A percentile compares a stretch with the other conserved stretches of the same genome.
Evolutionary conservation across 2,329 filamentous ascomycete genomes (phyloP).

Genomic region (Aspergillus neoniger): DNA sequence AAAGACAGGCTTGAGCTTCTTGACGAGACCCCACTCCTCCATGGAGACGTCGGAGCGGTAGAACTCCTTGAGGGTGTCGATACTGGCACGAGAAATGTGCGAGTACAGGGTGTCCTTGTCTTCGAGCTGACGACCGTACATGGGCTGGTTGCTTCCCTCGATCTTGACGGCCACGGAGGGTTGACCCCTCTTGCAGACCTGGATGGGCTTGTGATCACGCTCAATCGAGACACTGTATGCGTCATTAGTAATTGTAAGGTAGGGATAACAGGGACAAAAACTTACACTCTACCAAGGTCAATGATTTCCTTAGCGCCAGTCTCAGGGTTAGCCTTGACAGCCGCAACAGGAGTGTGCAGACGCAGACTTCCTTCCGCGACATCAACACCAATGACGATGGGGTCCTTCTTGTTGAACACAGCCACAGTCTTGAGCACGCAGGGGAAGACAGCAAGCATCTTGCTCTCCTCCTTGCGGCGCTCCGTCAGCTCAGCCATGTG

Average conservation of each 20-base stretch:
- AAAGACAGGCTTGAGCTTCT: constrained; percentile 92
- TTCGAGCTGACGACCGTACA: constrained; percentile 92
- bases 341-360: constrained; percentile 86
- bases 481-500: constrained; percentile 87
- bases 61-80: constrained; percentile 94
- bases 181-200: constrained; percentile 89
- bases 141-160: constrained; percentile 87
- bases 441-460: constrained; percentile 94
- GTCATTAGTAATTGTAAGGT: constrained; percentile 23
- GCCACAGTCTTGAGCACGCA: constrained; percentile 87
- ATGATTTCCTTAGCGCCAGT: constrained; percentile 84
- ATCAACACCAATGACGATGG: constrained; percentile 94
- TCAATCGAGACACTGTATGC: constrained; percentile 81
- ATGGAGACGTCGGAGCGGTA: constrained; percentile 84
- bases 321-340: constrained; percentile 75
- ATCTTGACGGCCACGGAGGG: constrained; percentile 99
- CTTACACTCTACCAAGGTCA: constrained; percentile 87
- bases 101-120: constrained; percentile 88
- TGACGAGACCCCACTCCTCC: constrained; percentile 93
- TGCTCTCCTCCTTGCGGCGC: constrained; percentile 94
- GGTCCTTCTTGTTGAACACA: constrained; percentile 97
- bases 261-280: constrained; percentile 28
- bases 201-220: constrained; percentile 93
- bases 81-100: constrained; percentile 80
- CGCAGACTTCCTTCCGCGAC: constrained; percentile 86